Conservation (phyloP, 2,329 filamentous ascomycete species). For the Alternaria sp. region DNA sequence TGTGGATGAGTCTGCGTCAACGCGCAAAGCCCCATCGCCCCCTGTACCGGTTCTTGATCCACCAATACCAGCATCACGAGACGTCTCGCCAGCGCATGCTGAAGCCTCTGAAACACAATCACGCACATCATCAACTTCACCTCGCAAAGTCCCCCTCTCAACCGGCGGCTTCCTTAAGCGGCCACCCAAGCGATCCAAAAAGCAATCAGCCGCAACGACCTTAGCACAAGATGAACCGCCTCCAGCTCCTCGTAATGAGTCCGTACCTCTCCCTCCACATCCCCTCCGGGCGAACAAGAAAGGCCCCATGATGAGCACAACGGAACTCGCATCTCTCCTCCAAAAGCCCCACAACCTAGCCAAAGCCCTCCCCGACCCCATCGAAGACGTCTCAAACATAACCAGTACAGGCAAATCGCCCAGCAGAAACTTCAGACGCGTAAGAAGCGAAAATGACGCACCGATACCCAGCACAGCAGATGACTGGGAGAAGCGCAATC, state of each 20-base stretch:
- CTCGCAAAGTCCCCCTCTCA: conserved; percentile 25
- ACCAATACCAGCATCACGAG: neutral
- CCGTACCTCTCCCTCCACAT: conserved; percentile 24
- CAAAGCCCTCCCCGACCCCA: conserved; percentile 26
- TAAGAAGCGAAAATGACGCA: conserved; percentile 42
- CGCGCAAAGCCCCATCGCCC: conserved; percentile 3
- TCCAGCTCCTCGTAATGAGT: conserved; percentile 12
- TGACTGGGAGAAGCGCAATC: conserved; percentile 39
- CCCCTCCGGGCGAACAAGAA: conserved; percentile 24
- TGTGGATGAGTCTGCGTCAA: neutral
- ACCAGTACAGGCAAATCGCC: conserved; percentile 9
- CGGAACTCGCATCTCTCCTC: conserved; percentile 34
- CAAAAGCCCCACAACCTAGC: conserved; percentile 24
- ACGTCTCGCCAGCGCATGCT: conserved; percentile 9
- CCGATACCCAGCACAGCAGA: conserved; percentile 37
- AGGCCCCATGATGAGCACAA: conserved; percentile 35
- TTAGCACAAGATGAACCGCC: neutral
- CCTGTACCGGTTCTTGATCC: neutral
- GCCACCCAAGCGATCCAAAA: conserved; percentile 8
- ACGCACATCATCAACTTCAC: conserved; percentile 17
- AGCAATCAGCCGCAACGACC: neutral
- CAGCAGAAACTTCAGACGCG: conserved; percentile 32
- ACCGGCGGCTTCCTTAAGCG: conserved; percentile 38
- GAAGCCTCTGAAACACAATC: conserved; percentile 9
- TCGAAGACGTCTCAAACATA: conserved; percentile 24